Percentiles rank a stretch among this genome's conserved stretches.
phyloP scores from a whole-genome alignment of 2,329 filamentous ascomycete species.

The Curvularia eragrostidis region DNA sequence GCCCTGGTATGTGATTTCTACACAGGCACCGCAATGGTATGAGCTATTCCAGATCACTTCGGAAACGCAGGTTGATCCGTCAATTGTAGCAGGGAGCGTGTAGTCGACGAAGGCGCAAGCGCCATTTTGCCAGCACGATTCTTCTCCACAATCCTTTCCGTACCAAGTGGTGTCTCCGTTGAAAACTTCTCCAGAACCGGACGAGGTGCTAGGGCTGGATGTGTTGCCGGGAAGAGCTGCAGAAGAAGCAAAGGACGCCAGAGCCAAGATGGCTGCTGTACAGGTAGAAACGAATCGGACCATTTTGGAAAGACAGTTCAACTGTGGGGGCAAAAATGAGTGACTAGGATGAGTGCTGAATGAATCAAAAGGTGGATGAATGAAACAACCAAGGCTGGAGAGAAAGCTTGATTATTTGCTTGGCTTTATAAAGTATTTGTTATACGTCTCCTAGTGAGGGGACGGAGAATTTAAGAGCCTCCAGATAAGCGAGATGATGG shows the following conservation, averaged over 20 bases:
- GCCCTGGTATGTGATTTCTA: conserved; percentile 1
- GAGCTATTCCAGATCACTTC: conserved; percentile 1
- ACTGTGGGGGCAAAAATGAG: not conserved
- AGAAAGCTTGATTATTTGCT: conserved; percentile 1
- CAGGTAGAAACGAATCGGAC: conserved; percentile 1
- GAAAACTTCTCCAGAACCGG: not conserved
- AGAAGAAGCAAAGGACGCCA: not conserved
- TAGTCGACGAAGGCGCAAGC: conserved; percentile 1
- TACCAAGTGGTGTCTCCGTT: not conserved
- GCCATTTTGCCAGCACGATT: not conserved
- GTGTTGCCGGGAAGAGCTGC: not conserved
- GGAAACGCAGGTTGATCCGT: conserved; percentile 1
- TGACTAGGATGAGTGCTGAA: not conserved
- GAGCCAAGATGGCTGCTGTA: not conserved
- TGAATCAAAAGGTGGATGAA: not conserved
- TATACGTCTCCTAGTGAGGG: not conserved
- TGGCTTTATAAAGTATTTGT: not conserved
- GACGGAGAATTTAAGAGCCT: not conserved
- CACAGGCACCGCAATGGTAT: conserved; percentile 2
- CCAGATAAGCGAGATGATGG: not conserved
- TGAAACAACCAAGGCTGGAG: conserved; percentile 3
- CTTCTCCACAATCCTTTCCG: not conserved
- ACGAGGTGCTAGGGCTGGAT: not conserved
- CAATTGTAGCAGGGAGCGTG: conserved; percentile 1
- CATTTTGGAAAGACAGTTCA: not conserved